Conservation (phyloP, 2,329 filamentous ascomycete species). For the Zymoseptoria passerinii region DNA sequence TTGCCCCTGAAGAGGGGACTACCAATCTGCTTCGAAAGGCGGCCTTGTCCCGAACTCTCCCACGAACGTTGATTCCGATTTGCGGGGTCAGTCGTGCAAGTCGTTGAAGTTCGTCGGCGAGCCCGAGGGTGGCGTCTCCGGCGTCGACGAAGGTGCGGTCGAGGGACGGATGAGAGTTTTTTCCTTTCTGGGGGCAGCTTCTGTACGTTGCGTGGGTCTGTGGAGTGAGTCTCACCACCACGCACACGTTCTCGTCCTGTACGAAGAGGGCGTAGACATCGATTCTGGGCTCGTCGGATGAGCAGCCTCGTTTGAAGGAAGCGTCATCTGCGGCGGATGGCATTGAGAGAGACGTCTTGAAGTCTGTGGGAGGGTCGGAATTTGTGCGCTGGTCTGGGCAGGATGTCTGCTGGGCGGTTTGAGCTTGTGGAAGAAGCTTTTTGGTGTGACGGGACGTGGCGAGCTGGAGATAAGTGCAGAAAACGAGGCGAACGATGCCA, state of each 20-base stretch:
- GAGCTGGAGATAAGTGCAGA: no score
- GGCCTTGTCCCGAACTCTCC: neutral
- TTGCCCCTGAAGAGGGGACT: slow-evolving; percentile 5
- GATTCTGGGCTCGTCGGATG: neutral
- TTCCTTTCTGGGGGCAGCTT: no score
- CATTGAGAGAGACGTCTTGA: no score
- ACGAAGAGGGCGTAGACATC: neutral
- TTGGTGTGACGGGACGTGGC: no score
- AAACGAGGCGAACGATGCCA: no score
- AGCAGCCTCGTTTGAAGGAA: neutral
- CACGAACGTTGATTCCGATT: neutral
- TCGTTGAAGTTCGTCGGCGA: slow-evolving; percentile 1
- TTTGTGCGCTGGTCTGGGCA: no score
- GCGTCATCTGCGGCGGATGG: neutral
- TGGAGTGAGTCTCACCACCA: neutral
- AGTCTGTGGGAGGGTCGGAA: no score
- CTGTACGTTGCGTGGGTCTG: neutral
- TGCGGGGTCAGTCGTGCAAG: neutral
- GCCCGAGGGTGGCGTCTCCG: slow-evolving; percentile 1
- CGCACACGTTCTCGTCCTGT: neutral
- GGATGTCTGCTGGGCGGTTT: no score
- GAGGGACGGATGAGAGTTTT: neutral
- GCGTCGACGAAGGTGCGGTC: slow-evolving; percentile 1
- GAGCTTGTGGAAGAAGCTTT: no score
- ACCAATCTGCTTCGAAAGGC: slow-evolving; percentile 1